These are phyloP conservation scores for Sugiyamaella qingdaonensis DNA, from an alignment of 805 yeast genomes.

Conservation along the genomic window DNA sequence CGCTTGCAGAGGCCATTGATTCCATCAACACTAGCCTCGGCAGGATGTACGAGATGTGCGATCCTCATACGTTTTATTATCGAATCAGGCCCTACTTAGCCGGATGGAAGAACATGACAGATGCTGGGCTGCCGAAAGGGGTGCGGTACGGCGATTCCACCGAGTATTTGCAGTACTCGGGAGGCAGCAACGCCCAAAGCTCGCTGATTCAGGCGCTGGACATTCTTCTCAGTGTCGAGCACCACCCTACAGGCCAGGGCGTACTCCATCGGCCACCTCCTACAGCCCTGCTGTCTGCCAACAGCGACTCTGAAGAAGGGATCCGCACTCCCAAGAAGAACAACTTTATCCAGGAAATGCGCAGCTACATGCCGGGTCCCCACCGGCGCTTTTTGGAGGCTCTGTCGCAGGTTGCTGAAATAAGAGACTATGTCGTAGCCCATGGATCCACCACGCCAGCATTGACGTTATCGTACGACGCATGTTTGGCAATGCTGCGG, in stretches of 20 bases:
- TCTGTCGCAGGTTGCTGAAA: conserved; percentile 51
- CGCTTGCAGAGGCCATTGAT: conserved; percentile 71
- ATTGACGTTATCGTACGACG: conserved; percentile 72
- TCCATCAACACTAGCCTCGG: conserved; percentile 65
- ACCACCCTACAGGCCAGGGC: conserved; percentile 69
- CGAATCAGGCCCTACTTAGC: conserved; percentile 85
- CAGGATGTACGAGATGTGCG: conserved; percentile 90
- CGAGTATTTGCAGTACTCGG: conserved; percentile 57
- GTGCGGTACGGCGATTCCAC: conserved; percentile 68
- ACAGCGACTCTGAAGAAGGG: conserved; percentile 20
- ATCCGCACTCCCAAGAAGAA: conserved; percentile 30
- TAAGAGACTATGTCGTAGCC: conserved; percentile 59
- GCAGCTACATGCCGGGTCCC: conserved; percentile 82
- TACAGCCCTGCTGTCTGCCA: conserved; percentile 14
- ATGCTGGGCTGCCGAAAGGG: conserved; percentile 77
- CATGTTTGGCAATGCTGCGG: conserved; percentile 83
- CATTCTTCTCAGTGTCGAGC: conserved; percentile 68
- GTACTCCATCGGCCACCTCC: conserved; percentile 17
- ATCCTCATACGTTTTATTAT: conserved; percentile 86
- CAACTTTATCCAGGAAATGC: conserved; percentile 76
- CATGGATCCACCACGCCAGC: conserved; percentile 44
- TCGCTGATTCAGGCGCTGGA: conserved; percentile 86
- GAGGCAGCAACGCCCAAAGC: conserved; percentile 93
- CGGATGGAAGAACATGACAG: conserved; percentile 91
- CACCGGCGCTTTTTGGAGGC: conserved; percentile 71